These are phyloP conservation scores for Filobasidium floriforme DNA, from an alignment of 768 basidiomycete genomes.

Conservation along the genomic window DNA sequence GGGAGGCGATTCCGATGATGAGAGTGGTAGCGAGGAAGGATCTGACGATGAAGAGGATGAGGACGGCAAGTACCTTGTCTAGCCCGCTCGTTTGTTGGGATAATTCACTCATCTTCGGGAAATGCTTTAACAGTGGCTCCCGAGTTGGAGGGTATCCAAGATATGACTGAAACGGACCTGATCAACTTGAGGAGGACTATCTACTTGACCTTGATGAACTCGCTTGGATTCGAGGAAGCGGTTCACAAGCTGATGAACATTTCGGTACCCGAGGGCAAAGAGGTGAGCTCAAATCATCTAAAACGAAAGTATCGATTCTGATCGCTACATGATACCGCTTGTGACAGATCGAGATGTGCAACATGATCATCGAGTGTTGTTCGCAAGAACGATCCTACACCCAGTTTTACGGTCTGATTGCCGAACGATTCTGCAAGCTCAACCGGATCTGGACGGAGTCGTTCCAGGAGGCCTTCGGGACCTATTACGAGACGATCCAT, in stretches of 20 bases:
- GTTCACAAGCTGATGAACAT: conserved; percentile 96
- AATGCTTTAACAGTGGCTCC: conserved; percentile 48
- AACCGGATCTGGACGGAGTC: conserved; percentile 89
- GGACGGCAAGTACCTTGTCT: conserved; percentile 43
- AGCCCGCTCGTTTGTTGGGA: background rate
- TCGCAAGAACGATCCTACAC: conserved; percentile 98
- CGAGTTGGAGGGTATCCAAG: conserved; percentile 82
- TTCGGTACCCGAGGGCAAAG: conserved; percentile 81
- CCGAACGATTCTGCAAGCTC: conserved; percentile 92
- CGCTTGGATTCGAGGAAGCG: conserved; percentile 95
- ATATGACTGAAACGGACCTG: conserved; percentile 87
- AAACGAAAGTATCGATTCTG: background rate
- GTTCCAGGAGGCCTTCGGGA: conserved; percentile 76
- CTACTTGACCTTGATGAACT: conserved; percentile 98
- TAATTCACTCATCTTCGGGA: background rate
- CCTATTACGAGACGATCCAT: conserved; percentile 93
- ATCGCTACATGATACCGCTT: conserved; percentile 11
- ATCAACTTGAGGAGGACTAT: conserved; percentile 90
- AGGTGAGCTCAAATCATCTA: conserved; percentile 54
- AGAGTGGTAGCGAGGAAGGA: conserved; percentile 50
- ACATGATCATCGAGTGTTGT: conserved; percentile 99
- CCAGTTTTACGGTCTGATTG: conserved; percentile 91
- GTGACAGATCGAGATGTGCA: conserved; percentile 79
- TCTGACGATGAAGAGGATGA: conserved; percentile 58
- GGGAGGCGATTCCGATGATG: conserved; percentile 56